A percentile compares a stretch with the other conserved stretches of the same genome.
Evolutionary conservation across 2,329 filamentous ascomycete species (phyloP).

Genomic region (Daldinia sp.): DNA sequence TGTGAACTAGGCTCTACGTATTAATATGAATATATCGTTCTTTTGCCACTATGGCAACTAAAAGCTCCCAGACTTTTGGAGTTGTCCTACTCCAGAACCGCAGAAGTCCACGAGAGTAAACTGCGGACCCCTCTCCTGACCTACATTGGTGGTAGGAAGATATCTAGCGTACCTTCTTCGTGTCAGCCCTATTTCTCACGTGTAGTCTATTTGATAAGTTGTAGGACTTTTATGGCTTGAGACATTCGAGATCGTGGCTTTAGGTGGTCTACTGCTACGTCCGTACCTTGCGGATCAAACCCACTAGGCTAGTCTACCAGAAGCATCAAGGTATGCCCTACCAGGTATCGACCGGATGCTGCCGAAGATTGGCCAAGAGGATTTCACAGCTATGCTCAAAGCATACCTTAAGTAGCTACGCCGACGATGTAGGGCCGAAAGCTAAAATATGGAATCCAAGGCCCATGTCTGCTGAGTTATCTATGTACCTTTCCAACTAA

Average conservation of each 20-base stretch:
- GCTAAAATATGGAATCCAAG: constrained; percentile 22
- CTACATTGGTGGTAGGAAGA: background rate
- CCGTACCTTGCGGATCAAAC: constrained; percentile 44
- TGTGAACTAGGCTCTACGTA: constrained; percentile 21
- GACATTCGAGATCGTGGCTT: constrained; percentile 45
- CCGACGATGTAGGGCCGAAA: constrained; percentile 45
- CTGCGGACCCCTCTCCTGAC: constrained; percentile 2
- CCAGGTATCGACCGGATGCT: constrained; percentile 41
- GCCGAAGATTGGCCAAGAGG: constrained; percentile 37
- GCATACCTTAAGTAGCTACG: constrained; percentile 19
- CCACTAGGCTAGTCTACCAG: constrained; percentile 38
- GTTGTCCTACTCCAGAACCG: background rate
- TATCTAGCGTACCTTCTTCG: constrained; percentile 29
- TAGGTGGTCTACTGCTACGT: constrained; percentile 43
- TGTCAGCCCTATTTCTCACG: constrained; percentile 37
- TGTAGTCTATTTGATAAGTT: constrained; percentile 19
- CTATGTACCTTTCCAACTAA: constrained; percentile 3
- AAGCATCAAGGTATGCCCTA: constrained; percentile 37
- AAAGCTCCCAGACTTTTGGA: background rate
- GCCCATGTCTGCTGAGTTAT: constrained; percentile 13
- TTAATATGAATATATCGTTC: constrained; percentile 3
- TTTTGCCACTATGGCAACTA: constrained; percentile 3
- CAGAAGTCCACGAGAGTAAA: background rate
- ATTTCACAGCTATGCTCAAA: constrained; percentile 21
- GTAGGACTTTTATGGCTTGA: constrained; percentile 28